These are phyloP conservation scores for Plasmodium billcollinsi DNA, from an alignment of 169 alveolate species.

Conservation along the genomic window DNA sequence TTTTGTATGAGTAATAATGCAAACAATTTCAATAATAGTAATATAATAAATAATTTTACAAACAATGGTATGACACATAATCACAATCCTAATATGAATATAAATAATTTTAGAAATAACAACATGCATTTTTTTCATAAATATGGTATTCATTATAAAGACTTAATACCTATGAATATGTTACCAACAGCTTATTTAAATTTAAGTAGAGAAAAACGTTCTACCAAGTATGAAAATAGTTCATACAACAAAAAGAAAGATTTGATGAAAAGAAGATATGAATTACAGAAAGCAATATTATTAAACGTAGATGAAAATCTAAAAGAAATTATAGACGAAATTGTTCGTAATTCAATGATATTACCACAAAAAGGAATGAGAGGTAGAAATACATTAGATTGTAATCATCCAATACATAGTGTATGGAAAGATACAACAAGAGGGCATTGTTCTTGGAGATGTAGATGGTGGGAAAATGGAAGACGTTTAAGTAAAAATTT, in stretches of 20 bases:
- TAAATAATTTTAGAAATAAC: neutral
- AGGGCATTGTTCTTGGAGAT: conserved; percentile 88
- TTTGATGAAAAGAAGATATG: conserved; percentile 16
- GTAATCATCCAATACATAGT: conserved; percentile 86
- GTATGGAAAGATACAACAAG: conserved; percentile 87
- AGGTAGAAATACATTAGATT: conserved; percentile 84
- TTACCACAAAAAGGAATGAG: conserved; percentile 83
- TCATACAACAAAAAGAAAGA: conserved; percentile 5
- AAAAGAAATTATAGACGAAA: conserved; percentile 83
- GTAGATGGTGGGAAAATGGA: conserved; percentile 90
- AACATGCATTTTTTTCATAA: neutral
- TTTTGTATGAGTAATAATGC: neutral
- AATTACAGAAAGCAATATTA: conserved; percentile 34
- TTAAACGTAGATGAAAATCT: conserved; percentile 76
- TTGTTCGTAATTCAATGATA: conserved; percentile 78
- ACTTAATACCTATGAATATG: neutral
- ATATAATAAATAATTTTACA: conserved; percentile 5
- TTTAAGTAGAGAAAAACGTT: neutral
- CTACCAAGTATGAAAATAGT: neutral
- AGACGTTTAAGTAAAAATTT: conserved; percentile 85
- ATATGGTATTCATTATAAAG: conserved; percentile 5
- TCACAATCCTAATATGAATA: neutral
- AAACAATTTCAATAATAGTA: neutral
- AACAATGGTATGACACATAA: neutral
- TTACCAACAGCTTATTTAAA: neutral